phyloP scores from a whole-genome alignment of 192 early-diverging fungal species.

The Mortierella claussenii region DNA sequence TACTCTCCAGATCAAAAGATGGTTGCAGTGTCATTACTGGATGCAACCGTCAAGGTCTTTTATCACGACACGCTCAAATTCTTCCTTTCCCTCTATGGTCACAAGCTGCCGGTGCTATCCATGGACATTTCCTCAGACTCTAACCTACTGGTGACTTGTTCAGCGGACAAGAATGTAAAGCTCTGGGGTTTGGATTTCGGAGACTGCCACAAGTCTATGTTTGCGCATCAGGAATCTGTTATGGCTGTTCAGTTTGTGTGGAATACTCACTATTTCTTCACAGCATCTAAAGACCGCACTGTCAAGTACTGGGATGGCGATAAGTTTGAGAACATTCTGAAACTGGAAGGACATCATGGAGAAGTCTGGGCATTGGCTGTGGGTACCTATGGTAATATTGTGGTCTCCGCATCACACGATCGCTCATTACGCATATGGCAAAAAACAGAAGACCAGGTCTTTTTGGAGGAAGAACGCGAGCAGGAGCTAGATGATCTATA shows the following conservation, averaged over 20 bases:
- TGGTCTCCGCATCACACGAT: conserved; percentile 93
- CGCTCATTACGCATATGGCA: conserved; percentile 96
- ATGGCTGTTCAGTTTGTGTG: conserved; percentile 90
- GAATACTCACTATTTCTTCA: conserved; percentile 96
- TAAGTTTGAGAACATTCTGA: conserved; percentile 96
- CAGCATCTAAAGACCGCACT: conserved; percentile 88
- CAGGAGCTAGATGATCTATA: conserved; percentile 92
- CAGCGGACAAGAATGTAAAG: conserved; percentile 97
- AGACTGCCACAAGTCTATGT: conserved; percentile 95
- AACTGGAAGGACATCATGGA: conserved; percentile 90
- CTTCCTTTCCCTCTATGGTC: conserved; percentile 96
- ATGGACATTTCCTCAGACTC: conserved; percentile 99
- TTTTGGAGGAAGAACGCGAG: conserved; percentile 96
- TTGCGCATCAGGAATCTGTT: conserved; percentile 94
- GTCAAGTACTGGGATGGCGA: conserved; percentile 98
- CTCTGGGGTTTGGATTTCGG: conserved; percentile 99
- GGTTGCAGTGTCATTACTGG: conserved; percentile 91
- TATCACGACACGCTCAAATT: conserved; percentile 97
- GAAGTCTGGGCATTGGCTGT: conserved; percentile 96
- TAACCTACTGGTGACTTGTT: conserved; percentile 91
- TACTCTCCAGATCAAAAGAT: conserved; percentile 88
- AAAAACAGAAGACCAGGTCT: conserved; percentile 93
- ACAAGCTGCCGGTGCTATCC: conserved; percentile 96
- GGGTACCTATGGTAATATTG: conserved; percentile 87
- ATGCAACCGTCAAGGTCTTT: conserved; percentile 97